phyloP scores from a whole-genome alignment of 2,329 filamentous ascomycete genomes.

The Aureobasidium lini region DNA sequence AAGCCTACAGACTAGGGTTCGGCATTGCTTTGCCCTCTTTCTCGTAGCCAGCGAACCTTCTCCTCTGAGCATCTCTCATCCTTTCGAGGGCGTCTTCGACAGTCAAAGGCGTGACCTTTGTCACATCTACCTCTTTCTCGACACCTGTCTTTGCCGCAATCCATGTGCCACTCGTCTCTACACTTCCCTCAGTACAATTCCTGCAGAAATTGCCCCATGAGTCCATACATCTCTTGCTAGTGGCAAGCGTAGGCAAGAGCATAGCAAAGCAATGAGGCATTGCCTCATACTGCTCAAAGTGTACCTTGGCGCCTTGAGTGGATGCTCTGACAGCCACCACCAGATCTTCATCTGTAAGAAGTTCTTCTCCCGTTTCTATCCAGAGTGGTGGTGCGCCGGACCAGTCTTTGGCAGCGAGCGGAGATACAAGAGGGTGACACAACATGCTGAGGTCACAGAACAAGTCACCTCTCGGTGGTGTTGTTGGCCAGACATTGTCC shows the following conservation, averaged over 20 bases:
- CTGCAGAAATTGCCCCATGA: conserved; percentile 29
- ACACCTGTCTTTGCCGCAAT: conserved; percentile 25
- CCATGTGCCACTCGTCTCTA: conserved; percentile 25
- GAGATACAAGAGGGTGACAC: conserved; percentile 60
- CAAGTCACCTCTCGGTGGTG: conserved; percentile 39
- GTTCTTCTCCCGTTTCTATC: conserved; percentile 63
- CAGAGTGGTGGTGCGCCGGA: conserved; percentile 56
- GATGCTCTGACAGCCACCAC: conserved; percentile 52
- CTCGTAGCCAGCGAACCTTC: conserved; percentile 25
- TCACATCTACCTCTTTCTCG: conserved; percentile 24
- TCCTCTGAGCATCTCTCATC: conserved; percentile 24
- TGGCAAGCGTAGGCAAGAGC: conserved; percentile 32
- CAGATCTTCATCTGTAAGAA: conserved; percentile 59
- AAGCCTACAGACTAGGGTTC: conserved; percentile 23
- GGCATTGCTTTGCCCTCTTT: conserved; percentile 27
- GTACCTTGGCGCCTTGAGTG: conserved; percentile 51
- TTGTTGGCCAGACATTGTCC: conserved; percentile 43
- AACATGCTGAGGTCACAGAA: conserved; percentile 39
- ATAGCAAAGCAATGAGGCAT: conserved; percentile 67
- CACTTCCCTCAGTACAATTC: conserved; percentile 21
- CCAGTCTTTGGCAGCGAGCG: conserved; percentile 55
- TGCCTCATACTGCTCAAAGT: conserved; percentile 66
- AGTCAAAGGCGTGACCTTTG: conserved; percentile 17
- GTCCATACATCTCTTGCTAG: conserved; percentile 27
- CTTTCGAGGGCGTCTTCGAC: conserved; percentile 17